Evolutionary conservation across 768 basidiomycete genomes (phyloP).

Genomic region (Polyporus arcularius): DNA sequence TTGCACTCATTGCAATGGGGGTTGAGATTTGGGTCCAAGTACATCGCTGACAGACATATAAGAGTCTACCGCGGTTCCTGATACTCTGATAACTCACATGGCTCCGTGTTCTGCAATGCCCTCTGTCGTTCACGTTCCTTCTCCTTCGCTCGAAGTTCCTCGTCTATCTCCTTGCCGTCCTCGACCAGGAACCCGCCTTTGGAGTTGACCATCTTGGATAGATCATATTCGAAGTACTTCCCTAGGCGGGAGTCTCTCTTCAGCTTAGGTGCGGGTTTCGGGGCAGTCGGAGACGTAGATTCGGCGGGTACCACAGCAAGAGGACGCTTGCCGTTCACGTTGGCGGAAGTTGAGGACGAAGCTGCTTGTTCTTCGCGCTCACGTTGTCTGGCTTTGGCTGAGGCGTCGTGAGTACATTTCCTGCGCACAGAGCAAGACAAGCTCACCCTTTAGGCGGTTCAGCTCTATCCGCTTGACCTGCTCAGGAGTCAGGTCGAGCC

Average conservation of each 20-base stretch:
- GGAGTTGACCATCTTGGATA: slow-evolving; percentile 95
- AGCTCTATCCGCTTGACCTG: slow-evolving; percentile 73
- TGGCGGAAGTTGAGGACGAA: slow-evolving; percentile 46
- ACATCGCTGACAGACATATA: slow-evolving; percentile 59
- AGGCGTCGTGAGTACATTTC: slow-evolving; percentile 2
- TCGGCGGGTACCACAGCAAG: slow-evolving; percentile 56
- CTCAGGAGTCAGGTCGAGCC: slow-evolving; percentile 55
- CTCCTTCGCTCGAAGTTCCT: slow-evolving; percentile 73
- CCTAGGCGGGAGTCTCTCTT: slow-evolving; percentile 80
- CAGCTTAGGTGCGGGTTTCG: slow-evolving; percentile 51
- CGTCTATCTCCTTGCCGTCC: slow-evolving; percentile 81
- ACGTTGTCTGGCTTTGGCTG: slow-evolving; percentile 78
- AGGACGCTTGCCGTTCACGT: slow-evolving; percentile 78
- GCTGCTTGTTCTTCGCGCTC: slow-evolving; percentile 58
- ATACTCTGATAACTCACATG: slow-evolving; percentile 49
- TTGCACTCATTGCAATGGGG: slow-evolving; percentile 87
- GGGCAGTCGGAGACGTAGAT: slow-evolving; percentile 62
- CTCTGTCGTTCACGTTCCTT: slow-evolving; percentile 80
- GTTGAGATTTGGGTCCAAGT: slow-evolving; percentile 69
- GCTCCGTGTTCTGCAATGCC: slow-evolving; percentile 72
- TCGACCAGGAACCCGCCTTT: slow-evolving; percentile 95
- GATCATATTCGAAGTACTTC: slow-evolving; percentile 95
- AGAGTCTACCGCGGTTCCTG: background rate
- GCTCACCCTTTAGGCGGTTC: slow-evolving; percentile 72
- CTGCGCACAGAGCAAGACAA: background rate